Conservation (phyloP, 2,329 filamentous ascomycete species). For the Hymenoscyphus infarciens region DNA sequence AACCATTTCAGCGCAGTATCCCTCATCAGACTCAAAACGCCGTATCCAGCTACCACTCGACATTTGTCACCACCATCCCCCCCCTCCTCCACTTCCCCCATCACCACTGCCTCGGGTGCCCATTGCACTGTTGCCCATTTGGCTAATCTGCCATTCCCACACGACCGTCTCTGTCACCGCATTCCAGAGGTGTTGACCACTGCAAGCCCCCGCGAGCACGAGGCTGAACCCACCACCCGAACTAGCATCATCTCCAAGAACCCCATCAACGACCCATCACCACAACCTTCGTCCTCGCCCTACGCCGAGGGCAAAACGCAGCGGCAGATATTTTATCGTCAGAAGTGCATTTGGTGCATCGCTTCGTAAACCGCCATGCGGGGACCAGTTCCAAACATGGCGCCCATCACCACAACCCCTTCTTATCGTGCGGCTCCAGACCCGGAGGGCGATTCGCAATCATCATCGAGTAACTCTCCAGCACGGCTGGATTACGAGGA, state of each 20-base stretch:
- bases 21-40: conserved; percentile 1
- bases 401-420: conserved; percentile 18
- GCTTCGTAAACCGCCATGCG: conserved; percentile 25
- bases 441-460: conserved; percentile 34
- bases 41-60: conserved; percentile 3
- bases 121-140: not conserved
- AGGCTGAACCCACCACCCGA: not conserved
- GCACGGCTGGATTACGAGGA: conserved; percentile 79
- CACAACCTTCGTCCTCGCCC: conserved; percentile 4
- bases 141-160: not conserved
- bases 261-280: not conserved
- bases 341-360: not conserved
- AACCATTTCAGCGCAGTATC: conserved; percentile 1
- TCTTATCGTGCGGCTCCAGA: conserved; percentile 32
- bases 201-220: not conserved
- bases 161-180: not conserved
- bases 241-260: conserved; percentile 3
- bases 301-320: not conserved
- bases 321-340: not conserved
- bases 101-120: not conserved
- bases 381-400: conserved; percentile 26
- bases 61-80: conserved; percentile 1
- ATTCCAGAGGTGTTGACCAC: not conserved
- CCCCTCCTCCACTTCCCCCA: not conserved
- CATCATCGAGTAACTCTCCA: conserved; percentile 66